Evolutionary conservation across 208 protist species (phyloP).

Genomic region (Crithidia thermophila): DNA sequence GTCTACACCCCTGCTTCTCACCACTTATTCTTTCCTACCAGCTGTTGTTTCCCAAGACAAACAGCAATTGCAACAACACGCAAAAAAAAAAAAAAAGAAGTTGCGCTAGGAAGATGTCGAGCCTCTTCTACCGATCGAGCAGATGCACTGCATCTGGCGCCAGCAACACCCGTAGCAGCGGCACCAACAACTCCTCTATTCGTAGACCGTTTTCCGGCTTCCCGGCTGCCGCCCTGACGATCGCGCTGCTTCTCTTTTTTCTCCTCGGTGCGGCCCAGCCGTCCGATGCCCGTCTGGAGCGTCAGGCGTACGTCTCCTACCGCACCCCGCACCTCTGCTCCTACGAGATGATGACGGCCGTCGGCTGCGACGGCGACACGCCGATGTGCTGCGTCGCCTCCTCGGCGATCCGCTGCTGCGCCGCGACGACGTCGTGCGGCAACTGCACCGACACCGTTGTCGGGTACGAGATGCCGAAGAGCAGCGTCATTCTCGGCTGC

Average conservation of each 20-base stretch:
- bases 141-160: too few species aligned
- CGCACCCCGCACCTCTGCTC: conserved; percentile 36
- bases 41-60: background rate
- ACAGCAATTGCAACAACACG: background rate
- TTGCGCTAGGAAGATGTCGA: too few species aligned
- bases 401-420: conserved; percentile 38
- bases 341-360: conserved; percentile 24
- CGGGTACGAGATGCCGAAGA: conserved; percentile 41
- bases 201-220: too few species aligned
- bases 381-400: conserved; percentile 42
- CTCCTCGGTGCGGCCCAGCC: background rate
- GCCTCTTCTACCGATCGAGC: too few species aligned
- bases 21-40: background rate
- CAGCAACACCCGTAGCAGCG: too few species aligned
- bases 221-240: background rate
- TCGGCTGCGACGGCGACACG: conserved; percentile 17
- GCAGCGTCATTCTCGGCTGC: conserved; percentile 33
- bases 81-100: too few species aligned
- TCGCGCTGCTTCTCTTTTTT: background rate
- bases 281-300: conserved; percentile 15
- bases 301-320: conserved; percentile 27
- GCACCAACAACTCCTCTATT: too few species aligned
- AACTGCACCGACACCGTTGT: conserved; percentile 25
- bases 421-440: conserved; percentile 26
- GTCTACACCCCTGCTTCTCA: too few species aligned